Percentiles rank a stretch among this genome's conserved stretches.
Conservation (phyloP, 176 grass and related monocot species). For the Oryza punctata region DNA sequence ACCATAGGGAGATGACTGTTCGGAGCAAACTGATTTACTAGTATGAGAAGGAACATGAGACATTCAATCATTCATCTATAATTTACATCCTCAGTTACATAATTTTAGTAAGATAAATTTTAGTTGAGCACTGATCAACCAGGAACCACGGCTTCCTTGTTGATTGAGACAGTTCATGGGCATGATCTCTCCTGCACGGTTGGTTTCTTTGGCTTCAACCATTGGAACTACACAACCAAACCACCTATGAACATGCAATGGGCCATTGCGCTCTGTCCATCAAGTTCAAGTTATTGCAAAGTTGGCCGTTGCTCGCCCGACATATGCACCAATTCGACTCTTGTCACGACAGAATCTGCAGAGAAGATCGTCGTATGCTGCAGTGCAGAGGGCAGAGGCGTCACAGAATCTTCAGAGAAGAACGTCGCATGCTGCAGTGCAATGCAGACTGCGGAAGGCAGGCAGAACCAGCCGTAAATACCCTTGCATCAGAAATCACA, state of each 20-base stretch:
- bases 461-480: too few relatives aligned
- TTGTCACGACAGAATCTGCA: neutral
- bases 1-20: too few relatives aligned
- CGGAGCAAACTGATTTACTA: too few relatives aligned
- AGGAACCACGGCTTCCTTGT: too few relatives aligned
- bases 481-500: neutral
- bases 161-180: neutral
- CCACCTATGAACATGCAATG: too few relatives aligned
- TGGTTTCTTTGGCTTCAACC: neutral
- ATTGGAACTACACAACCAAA: neutral
- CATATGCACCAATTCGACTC: neutral
- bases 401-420: neutral
- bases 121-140: too few relatives aligned
- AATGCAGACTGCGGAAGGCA: too few relatives aligned
- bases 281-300: neutral
- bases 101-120: too few relatives aligned
- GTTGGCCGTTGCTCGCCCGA: neutral
- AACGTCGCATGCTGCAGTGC: neutral
- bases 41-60: too few relatives aligned
- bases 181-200: neutral
- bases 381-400: constrained; percentile 12
- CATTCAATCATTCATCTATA: too few relatives aligned
- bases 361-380: neutral
- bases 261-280: too few relatives aligned
- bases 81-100: too few relatives aligned